A percentile compares a stretch with the other conserved stretches of the same genome.
These are phyloP conservation scores for Paecilomyces sp. DNA, from an alignment of 2,329 filamentous ascomycete species.

Conservation along the genomic window DNA sequence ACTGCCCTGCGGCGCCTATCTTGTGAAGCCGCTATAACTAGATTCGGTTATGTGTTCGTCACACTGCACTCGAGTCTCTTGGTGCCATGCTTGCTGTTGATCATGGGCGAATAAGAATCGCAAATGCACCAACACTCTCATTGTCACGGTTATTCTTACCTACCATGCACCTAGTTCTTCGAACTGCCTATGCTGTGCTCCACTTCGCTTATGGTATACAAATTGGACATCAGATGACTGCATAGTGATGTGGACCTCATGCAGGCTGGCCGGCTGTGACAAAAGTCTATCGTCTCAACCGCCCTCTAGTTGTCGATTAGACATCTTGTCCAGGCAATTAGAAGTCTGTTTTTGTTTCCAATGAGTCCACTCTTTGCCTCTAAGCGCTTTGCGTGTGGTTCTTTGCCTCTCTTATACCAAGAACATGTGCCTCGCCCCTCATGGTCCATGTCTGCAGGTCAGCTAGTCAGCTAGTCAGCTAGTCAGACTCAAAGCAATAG, in stretches of 20 bases:
- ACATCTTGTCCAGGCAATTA: neutral
- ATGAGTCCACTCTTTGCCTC: neutral
- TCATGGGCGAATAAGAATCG: neutral
- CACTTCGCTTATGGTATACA: neutral
- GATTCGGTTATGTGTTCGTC: neutral
- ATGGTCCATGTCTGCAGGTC: neutral
- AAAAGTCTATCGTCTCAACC: neutral
- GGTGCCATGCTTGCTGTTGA: neutral
- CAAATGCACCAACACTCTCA: neutral
- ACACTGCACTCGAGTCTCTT: neutral
- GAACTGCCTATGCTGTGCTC: neutral
- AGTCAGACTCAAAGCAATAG: neutral
- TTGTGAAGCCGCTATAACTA: neutral
- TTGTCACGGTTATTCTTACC: neutral
- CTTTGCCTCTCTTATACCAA: neutral
- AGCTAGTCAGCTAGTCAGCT: neutral
- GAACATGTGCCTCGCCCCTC: neutral
- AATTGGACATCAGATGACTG: neutral
- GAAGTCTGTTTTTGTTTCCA: neutral
- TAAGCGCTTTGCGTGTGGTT: neutral
- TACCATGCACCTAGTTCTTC: neutral
- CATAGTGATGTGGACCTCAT: neutral
- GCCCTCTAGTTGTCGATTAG: neutral
- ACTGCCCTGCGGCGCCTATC: neutral
- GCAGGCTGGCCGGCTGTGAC: neutral